Percentiles rank a stretch among this genome's conserved stretches.
phyloP scores from a whole-genome alignment of 202 grass and related monocot species.

The Eragrostis tef region DNA sequence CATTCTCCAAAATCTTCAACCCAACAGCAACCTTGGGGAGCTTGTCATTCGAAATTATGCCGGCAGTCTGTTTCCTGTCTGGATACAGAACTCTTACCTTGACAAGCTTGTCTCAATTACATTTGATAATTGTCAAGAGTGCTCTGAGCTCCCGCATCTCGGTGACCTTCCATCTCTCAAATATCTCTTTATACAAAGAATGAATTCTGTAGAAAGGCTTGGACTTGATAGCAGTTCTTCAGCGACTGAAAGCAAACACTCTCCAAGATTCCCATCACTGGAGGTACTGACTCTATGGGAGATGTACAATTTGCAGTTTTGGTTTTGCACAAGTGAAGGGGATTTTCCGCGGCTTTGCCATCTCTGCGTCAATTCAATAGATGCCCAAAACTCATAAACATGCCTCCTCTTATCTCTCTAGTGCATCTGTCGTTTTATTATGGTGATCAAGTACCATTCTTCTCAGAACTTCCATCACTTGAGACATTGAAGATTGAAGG shows the following conservation, averaged over 20 bases:
- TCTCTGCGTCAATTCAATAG: conserved; percentile 43
- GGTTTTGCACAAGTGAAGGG: background rate
- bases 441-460: conserved; percentile 16
- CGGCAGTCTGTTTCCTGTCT: conserved; percentile 43
- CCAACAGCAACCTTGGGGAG: conserved; percentile 34
- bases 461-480: conserved; percentile 37
- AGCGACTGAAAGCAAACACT: background rate
- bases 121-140: conserved; percentile 29
- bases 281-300: conserved; percentile 21
- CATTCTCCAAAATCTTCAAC: conserved; percentile 49
- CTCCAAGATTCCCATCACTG: conserved; percentile 2
- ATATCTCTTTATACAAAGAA: conserved; percentile 29
- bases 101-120: conserved; percentile 21
- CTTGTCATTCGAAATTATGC: conserved; percentile 37
- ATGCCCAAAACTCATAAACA: conserved; percentile 27
- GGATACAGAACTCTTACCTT: conserved; percentile 43
- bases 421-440: conserved; percentile 28
- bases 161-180: conserved; percentile 45
- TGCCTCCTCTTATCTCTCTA: conserved; percentile 28
- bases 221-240: background rate
- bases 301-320: conserved; percentile 52
- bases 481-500: conserved; percentile 40
- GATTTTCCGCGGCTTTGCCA: conserved; percentile 38
- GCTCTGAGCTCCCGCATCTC: conserved; percentile 34
- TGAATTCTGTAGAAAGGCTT: conserved; percentile 25